Evolutionary conservation across 306 rosid species (phyloP), one percentile per base, ranked within the genome.

Genomic region (Alnus glutinosa): DNA sequence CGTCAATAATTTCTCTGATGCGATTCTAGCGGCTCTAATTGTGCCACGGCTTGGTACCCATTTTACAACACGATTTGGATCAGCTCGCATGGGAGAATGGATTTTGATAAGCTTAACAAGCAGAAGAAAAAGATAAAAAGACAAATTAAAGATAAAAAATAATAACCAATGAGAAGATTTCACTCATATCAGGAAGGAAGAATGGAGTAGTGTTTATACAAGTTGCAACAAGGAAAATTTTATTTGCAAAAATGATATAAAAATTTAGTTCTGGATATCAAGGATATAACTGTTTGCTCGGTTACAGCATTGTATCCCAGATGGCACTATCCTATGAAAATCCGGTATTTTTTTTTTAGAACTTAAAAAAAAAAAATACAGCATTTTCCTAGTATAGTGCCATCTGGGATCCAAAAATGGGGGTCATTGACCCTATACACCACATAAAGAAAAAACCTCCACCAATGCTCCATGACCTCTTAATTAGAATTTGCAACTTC

Each of bases 61-160:
- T 86, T 88, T 87, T 71, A 95, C 87, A 64, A 89, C 90, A 81
- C 96, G 94, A 77, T 89, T 87, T 77, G 94, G 98, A 87, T 91
- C 94, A 77, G 98, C 86, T 75, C 98, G 93, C 93, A 91, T 88
- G 50, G 98, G 98, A 76, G 98, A 95, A 90, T 92, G 98, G 72
- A 95, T 95, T 90, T 84, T 92, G 90, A 92, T 89, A 75, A 95
- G 98, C 98, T 94, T 79, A 64, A 89, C 81, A 80, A 71, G 70
- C 28, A 76, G 55, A 71, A 88, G 11, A 34, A 78, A 74, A 78
- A 42, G 10, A 58, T 44, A 70, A 77, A 69, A 80, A 71, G 83
- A 4, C 34, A 23, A 46, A 32, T 55, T 77, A 81, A 28, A 39
- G 70, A 62, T 39, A 64, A 55, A 48, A 68, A 83, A 68, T n/a